Percentiles rank a stretch among this genome's conserved stretches.
These are phyloP conservation scores for Thelephora terrestris DNA, from an alignment of 1,284 basidiomycete genomes.

Conservation along the genomic window DNA sequence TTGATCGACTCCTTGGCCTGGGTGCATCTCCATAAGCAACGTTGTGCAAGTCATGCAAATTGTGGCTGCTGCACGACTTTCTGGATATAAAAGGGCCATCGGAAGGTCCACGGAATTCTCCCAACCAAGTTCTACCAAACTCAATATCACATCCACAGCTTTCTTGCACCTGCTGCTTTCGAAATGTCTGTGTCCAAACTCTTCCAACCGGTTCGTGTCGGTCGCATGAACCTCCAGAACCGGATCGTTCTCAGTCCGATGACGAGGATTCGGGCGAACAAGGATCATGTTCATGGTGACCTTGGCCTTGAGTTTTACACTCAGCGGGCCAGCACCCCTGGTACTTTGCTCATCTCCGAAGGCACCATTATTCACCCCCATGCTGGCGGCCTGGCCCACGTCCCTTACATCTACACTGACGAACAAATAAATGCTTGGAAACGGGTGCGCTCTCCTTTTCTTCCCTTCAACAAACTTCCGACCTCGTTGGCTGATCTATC, in stretches of 20 bases:
- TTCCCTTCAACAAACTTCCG: constrained; percentile 2
- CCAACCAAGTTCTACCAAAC: too few species aligned
- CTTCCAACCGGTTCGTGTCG: constrained; percentile 36
- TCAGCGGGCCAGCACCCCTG: constrained; percentile 33
- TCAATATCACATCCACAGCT: too few species aligned
- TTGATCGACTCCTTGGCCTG: too few species aligned
- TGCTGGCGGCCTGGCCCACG: constrained; percentile 27
- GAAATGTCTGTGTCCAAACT: constrained; percentile 17
- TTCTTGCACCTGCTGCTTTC: too few species aligned
- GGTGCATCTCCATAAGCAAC: too few species aligned
- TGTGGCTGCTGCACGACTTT: too few species aligned
- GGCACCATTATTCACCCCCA: constrained; percentile 31
- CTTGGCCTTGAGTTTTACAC: constrained; percentile 34
- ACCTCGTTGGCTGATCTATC: background rate
- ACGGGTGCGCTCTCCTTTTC: constrained; percentile 19
- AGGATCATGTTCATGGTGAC: constrained; percentile 18
- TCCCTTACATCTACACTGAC: constrained; percentile 34
- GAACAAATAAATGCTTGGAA: constrained; percentile 41
- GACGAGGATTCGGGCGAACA: constrained; percentile 29
- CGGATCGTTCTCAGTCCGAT: constrained; percentile 40
- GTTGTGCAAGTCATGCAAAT: too few species aligned
- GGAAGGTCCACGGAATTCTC: too few species aligned
- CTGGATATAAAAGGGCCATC: too few species aligned
- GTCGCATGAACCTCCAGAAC: constrained; percentile 30
- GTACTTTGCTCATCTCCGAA: constrained; percentile 41